phyloP scores from a whole-genome alignment of 805 yeast genomes.

The Starmerella bombicola region DNA sequence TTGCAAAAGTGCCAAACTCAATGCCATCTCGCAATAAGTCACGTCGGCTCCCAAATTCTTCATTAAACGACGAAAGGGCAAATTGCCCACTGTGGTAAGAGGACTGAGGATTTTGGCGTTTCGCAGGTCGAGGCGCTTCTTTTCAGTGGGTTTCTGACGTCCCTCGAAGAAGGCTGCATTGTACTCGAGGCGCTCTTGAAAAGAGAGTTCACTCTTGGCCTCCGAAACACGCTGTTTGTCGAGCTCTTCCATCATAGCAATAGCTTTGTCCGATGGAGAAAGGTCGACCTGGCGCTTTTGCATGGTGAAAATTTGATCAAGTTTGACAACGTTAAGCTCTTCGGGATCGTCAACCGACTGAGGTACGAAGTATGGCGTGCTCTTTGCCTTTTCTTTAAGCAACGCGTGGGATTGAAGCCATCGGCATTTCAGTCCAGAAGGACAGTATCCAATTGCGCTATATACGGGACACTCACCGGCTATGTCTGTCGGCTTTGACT shows the following conservation, averaged over 20 bases:
- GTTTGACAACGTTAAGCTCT: conserved; percentile 13
- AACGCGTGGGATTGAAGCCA: conserved; percentile 61
- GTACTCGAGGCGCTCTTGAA: conserved; percentile 41
- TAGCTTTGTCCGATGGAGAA: conserved; percentile 42
- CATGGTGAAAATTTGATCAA: conserved; percentile 26
- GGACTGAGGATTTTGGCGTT: conserved; percentile 87
- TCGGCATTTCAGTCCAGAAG: conserved; percentile 83
- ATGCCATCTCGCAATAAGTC: conserved; percentile 93
- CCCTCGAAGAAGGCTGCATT: conserved; percentile 56
- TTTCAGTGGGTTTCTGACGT: conserved; percentile 66
- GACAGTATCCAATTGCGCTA: conserved; percentile 74
- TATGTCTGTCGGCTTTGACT: conserved; percentile 56
- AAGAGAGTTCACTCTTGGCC: conserved; percentile 42
- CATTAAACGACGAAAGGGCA: conserved; percentile 91
- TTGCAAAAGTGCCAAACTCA: conserved; percentile 70
- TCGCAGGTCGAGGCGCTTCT: conserved; percentile 54
- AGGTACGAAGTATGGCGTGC: background rate
- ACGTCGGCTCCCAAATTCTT: conserved; percentile 80
- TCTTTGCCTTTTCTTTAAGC: background rate
- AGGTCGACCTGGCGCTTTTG: conserved; percentile 54
- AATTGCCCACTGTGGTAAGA: conserved; percentile 91
- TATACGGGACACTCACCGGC: conserved; percentile 77
- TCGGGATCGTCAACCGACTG: conserved; percentile 10
- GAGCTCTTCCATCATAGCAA: conserved; percentile 38
- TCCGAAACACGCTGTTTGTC: conserved; percentile 15